Evolutionary conservation across 345 rosid species (phyloP).

Genomic region (Brassica nigra): DNA sequence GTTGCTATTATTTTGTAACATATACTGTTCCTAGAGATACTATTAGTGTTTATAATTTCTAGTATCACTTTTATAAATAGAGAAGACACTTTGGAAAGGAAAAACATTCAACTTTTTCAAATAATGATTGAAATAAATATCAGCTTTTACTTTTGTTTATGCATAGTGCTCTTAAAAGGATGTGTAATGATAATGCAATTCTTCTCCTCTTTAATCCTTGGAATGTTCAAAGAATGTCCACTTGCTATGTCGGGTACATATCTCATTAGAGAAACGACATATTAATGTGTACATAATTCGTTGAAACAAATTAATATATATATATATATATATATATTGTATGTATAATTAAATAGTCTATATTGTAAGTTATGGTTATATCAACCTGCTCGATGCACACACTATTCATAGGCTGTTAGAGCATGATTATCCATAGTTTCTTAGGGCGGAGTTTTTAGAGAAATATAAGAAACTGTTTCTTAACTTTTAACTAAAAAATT

Average conservation of each 20-base stretch:
- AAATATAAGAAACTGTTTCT: too few relatives aligned
- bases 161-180: slow-evolving; percentile 17
- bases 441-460: too few relatives aligned
- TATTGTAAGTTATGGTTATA: too few relatives aligned
- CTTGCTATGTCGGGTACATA: slow-evolving; percentile 3
- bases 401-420: not conserved
- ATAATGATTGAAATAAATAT: slow-evolving; percentile 19
- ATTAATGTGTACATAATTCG: not conserved
- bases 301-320: not conserved
- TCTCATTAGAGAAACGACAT: not conserved
- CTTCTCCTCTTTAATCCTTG: slow-evolving; percentile 14
- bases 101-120: not conserved
- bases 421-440: too few relatives aligned
- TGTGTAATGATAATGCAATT: slow-evolving; percentile 9
- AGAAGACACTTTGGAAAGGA: slow-evolving; percentile 11
- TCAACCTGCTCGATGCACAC: not conserved
- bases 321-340: too few relatives aligned
- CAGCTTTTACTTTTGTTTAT: slow-evolving; percentile 27
- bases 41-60: not conserved
- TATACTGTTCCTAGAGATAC: not conserved
- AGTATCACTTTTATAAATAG: not conserved
- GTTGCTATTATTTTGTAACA: not conserved
- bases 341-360: too few relatives aligned
- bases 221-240: slow-evolving; percentile 24
- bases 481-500: too few relatives aligned